Conservation (phyloP, 345 rosid species). For the Aegle marmelos region DNA sequence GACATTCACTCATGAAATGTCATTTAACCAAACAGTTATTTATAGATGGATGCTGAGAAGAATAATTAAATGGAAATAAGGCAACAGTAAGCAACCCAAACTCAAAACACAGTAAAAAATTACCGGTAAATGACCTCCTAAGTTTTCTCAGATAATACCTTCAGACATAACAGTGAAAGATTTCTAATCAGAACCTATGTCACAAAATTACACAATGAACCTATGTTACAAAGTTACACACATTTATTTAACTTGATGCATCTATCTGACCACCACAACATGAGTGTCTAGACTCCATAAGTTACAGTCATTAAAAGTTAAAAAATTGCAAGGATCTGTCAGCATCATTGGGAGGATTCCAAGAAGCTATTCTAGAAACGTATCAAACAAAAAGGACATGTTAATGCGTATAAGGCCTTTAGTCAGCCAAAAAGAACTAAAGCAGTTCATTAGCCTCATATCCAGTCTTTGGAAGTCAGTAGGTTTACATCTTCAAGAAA, state of each 20-base stretch:
- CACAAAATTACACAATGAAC: background rate
- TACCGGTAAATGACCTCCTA: background rate
- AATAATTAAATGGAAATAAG: background rate
- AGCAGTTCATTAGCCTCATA: background rate
- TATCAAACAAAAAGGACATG: background rate
- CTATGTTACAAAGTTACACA: background rate
- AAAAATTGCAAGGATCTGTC: background rate
- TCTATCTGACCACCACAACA: background rate
- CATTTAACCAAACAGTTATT: background rate
- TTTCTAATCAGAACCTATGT: background rate
- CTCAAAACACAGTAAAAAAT: background rate
- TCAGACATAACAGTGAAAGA: background rate
- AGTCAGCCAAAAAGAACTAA: constrained; percentile 4
- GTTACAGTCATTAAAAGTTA: background rate
- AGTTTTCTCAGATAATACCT: background rate
- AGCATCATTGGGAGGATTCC: background rate
- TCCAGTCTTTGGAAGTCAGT: background rate
- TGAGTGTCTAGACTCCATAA: background rate
- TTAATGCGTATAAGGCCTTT: background rate
- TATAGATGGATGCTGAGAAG: background rate
- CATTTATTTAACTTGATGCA: background rate
- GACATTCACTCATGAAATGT: background rate
- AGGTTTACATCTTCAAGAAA: background rate
- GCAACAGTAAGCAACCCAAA: background rate
- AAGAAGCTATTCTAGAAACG: background rate